These are phyloP conservation scores for Sabuloglossum arenarium DNA, from an alignment of 495 filamentous ascomycete genomes.

Conservation along the genomic window DNA sequence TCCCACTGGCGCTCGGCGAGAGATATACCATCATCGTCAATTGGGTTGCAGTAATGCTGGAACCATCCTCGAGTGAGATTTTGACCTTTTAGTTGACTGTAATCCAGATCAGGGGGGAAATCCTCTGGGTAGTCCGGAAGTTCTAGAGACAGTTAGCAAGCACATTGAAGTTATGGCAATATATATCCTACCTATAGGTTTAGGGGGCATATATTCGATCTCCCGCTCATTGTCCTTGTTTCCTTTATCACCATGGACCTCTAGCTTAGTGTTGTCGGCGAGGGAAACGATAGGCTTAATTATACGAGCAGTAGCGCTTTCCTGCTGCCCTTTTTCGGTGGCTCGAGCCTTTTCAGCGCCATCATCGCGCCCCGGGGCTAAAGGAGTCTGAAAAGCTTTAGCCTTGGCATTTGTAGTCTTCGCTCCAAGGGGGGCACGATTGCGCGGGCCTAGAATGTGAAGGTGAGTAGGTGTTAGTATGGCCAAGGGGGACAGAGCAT, in stretches of 20 bases:
- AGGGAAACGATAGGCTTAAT: not conserved
- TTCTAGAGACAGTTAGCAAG: constrained; percentile 20
- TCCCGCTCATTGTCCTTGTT: constrained; percentile 44
- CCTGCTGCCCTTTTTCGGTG: constrained; percentile 13
- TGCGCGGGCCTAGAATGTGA: constrained; percentile 32
- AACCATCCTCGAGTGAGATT: constrained; percentile 53
- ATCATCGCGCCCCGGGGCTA: constrained; percentile 18
- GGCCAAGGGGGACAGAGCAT: not conserved
- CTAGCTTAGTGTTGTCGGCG: constrained; percentile 15
- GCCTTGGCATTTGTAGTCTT: constrained; percentile 95
- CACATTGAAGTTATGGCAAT: not conserved
- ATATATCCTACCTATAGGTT: constrained; percentile 25
- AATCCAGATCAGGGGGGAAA: constrained; percentile 35
- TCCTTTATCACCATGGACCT: constrained; percentile 23
- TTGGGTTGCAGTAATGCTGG: constrained; percentile 38
- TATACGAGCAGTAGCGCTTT: constrained; percentile 3
- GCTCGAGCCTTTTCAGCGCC: constrained; percentile 17
- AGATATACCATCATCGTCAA: constrained; percentile 47
- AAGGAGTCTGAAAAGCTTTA: constrained; percentile 43
- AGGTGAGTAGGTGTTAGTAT: not conserved
- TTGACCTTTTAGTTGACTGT: constrained; percentile 27
- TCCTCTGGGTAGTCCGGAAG: constrained; percentile 61
- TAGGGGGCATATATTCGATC: constrained; percentile 58
- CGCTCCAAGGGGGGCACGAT: constrained; percentile 63
- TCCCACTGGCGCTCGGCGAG: constrained; percentile 37